These are phyloP conservation scores for Citrullus mucosospermus DNA, from an alignment of 306 rosid genomes.

Conservation along the genomic window DNA sequence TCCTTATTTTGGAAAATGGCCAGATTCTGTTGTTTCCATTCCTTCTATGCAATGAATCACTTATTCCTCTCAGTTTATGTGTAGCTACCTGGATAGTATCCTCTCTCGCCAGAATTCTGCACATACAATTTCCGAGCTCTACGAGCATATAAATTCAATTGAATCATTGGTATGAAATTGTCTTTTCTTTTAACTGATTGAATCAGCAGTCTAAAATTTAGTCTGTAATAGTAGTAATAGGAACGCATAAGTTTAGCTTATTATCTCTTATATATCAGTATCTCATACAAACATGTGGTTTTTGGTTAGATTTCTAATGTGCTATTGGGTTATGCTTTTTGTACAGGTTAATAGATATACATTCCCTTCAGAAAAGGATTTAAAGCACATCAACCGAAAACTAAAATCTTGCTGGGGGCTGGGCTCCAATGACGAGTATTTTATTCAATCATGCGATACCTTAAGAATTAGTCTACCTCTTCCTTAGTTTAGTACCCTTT, in stretches of 20 bases:
- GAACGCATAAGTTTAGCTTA: neutral
- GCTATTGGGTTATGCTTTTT: constrained; percentile 9
- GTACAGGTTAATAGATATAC: constrained; percentile 47
- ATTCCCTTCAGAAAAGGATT: constrained; percentile 72
- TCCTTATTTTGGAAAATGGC: neutral
- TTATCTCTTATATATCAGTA: neutral
- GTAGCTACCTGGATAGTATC: constrained; percentile 49
- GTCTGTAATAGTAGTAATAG: neutral
- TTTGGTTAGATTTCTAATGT: constrained; percentile 20
- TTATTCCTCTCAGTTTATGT: constrained; percentile 16
- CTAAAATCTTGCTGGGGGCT: constrained; percentile 90
- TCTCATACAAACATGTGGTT: neutral
- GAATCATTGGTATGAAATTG: constrained; percentile 55
- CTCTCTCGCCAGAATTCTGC: constrained; percentile 40
- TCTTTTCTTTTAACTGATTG: constrained; percentile 4
- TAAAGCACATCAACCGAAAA: constrained; percentile 76
- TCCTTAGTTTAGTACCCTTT: neutral
- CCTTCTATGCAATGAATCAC: neutral
- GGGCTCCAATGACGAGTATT: constrained; percentile 70
- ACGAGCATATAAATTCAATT: constrained; percentile 40
- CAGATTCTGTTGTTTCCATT: neutral
- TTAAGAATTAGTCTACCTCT: neutral
- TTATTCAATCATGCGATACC: constrained; percentile 16
- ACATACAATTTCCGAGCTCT: constrained; percentile 51
- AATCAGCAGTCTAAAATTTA: neutral